phyloP scores from a whole-genome alignment of 176 grass and related monocot genomes.

The Typha latifolia region DNA sequence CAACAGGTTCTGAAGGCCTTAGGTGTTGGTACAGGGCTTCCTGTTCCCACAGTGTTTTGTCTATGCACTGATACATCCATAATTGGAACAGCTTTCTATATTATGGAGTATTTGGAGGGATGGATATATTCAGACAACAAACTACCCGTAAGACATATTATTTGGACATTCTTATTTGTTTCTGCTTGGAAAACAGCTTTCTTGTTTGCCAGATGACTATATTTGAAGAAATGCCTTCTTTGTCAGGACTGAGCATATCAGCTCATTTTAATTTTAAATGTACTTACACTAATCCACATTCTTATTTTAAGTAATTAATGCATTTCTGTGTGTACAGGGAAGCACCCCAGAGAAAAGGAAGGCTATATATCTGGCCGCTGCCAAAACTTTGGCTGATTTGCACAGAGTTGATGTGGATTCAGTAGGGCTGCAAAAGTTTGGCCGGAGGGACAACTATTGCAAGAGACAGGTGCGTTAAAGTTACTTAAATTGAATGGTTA shows the following conservation, averaged over 20 bases:
- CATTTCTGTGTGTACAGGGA: conserved; percentile 26
- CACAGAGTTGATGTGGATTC: conserved; percentile 63
- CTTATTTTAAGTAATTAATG: conserved; percentile 5
- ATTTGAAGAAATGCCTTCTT: no score
- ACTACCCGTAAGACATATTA: conserved; percentile 31
- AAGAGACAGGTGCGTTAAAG: conserved; percentile 68
- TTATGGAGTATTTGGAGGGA: conserved; percentile 91
- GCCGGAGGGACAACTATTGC: conserved; percentile 90
- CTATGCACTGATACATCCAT: conserved; percentile 71
- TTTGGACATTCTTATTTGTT: no score
- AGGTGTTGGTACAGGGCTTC: conserved; percentile 52
- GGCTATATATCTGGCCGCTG: conserved; percentile 52
- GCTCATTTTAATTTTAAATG: no score
- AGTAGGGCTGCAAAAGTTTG: conserved; percentile 77
- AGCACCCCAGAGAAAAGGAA: conserved; percentile 47
- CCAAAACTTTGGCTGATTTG: conserved; percentile 58
- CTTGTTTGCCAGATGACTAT: no score
- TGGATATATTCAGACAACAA: conserved; percentile 55
- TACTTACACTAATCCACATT: no score
- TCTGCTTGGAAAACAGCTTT: no score
- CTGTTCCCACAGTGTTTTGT: conserved; percentile 89
- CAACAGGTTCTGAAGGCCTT: conserved; percentile 84
- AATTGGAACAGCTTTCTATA: conserved; percentile 86
- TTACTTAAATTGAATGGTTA: not conserved
- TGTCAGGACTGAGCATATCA: no score